Conservation (phyloP, 225 moss, liverwort and hornwort species). For the Pseudoscleropodium purum region DNA sequence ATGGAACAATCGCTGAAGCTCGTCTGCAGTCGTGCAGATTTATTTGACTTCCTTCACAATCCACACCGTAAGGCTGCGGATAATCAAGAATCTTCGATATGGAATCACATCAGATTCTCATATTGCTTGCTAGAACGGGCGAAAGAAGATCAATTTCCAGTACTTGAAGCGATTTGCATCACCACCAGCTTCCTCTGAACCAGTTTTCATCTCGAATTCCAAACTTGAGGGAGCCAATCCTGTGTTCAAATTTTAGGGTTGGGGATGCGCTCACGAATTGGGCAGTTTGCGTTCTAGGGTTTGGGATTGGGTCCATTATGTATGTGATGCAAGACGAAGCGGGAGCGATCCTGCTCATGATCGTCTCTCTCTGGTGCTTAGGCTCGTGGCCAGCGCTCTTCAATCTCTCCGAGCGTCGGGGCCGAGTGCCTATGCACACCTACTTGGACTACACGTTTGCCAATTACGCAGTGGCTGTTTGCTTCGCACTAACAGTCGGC, state of each 20-base stretch:
- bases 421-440: conserved; percentile 70
- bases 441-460: conserved; percentile 69
- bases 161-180: not conserved
- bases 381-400: conserved; percentile 84
- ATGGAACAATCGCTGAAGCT: not conserved
- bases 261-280: not conserved
- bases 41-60: not conserved
- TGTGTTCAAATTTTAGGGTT: not conserved
- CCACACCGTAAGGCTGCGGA: not conserved
- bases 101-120: not conserved
- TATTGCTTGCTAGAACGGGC: not conserved
- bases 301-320: conserved; percentile 6
- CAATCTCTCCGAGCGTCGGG: conserved; percentile 61
- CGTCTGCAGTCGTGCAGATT: not conserved
- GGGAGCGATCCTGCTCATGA: conserved; percentile 60
- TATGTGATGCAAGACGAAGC: conserved; percentile 48
- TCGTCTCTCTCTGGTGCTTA: conserved; percentile 69
- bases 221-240: not conserved
- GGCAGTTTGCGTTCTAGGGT: not conserved
- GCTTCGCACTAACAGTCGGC: conserved; percentile 58
- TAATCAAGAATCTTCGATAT: conserved; percentile 16
- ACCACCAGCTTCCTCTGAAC: not conserved
- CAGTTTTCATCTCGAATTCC: not conserved
- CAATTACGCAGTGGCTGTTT: conserved; percentile 34
- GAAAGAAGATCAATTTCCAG: not conserved